These are phyloP conservation scores for Kuraishia floccosa DNA, from an alignment of 805 yeast genomes.

Conservation along the genomic window DNA sequence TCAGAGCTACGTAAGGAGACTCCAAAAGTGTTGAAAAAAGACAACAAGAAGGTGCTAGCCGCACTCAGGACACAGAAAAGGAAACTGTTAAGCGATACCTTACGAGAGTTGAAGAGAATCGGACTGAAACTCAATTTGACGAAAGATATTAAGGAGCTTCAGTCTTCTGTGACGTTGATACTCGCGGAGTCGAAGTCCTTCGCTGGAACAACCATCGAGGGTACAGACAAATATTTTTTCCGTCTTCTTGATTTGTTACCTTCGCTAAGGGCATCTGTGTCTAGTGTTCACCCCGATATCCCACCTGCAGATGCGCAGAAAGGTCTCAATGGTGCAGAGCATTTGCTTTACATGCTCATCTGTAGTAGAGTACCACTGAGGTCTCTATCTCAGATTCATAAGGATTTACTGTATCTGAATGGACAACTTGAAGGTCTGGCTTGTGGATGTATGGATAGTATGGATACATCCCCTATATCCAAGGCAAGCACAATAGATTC, in stretches of 20 bases:
- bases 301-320: slow-evolving; percentile 65
- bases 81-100: slow-evolving; percentile 62
- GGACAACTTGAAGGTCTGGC: too few species aligned
- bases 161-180: slow-evolving; percentile 51
- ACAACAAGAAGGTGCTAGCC: slow-evolving; percentile 58
- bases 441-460: too few species aligned
- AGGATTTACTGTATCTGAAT: too few species aligned
- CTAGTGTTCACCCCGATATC: slow-evolving; percentile 56
- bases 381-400: too few species aligned
- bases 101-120: slow-evolving; percentile 61
- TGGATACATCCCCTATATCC: too few species aligned
- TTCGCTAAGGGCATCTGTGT: slow-evolving; percentile 54
- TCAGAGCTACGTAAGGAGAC: slow-evolving; percentile 64
- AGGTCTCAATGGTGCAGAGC: slow-evolving; percentile 69
- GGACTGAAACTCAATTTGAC: slow-evolving; percentile 65
- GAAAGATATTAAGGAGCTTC: slow-evolving; percentile 51
- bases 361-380: slow-evolving; percentile 40
- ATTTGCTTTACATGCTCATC: slow-evolving; percentile 48
- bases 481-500: too few species aligned
- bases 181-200: slow-evolving; percentile 44
- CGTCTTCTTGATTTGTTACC: slow-evolving; percentile 74
- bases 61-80: slow-evolving; percentile 74
- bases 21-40: slow-evolving; percentile 60
- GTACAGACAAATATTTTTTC: slow-evolving; percentile 46
- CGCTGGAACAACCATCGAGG: slow-evolving; percentile 21